Percentiles rank a stretch among this genome's conserved stretches.
Evolutionary conservation across 768 basidiomycete species (phyloP).

Genomic region (Lyophyllum shimeji): DNA sequence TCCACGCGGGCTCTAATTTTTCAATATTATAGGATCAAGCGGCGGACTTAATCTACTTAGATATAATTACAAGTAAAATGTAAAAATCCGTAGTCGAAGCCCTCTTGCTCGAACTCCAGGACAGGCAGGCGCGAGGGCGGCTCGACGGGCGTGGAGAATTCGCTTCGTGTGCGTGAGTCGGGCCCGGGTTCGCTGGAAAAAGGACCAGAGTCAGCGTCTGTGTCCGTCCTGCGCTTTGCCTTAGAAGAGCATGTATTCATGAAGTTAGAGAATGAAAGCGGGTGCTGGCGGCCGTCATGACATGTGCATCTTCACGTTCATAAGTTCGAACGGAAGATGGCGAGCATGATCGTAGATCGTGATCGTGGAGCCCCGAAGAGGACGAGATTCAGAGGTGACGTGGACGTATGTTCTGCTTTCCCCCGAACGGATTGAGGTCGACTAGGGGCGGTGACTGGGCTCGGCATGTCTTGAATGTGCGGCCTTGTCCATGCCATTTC

Average conservation of each 20-base stretch:
- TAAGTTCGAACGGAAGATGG: not conserved
- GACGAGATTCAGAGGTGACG: too few relatives aligned
- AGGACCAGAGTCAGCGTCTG: not conserved
- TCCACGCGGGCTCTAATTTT: too few relatives aligned
- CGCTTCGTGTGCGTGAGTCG: not conserved
- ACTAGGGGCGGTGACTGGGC: not conserved
- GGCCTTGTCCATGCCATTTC: conserved; percentile 5
- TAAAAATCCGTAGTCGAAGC: not conserved
- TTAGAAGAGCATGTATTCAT: not conserved
- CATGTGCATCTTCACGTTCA: too few relatives aligned
- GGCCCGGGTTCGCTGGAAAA: not conserved
- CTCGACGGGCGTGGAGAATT: not conserved
- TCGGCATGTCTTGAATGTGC: not conserved
- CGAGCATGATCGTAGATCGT: not conserved
- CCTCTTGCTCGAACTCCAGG: not conserved
- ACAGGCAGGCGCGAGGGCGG: not conserved
- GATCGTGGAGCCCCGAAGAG: too few relatives aligned
- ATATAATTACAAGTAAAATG: too few relatives aligned
- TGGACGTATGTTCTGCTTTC: too few relatives aligned
- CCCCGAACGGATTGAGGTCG: not conserved
- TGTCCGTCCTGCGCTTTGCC: not conserved
- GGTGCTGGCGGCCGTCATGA: too few relatives aligned
- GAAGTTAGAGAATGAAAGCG: too few relatives aligned
- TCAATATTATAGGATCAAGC: too few relatives aligned
- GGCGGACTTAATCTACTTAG: too few relatives aligned